Percentiles rank a stretch among this genome's conserved stretches.
phyloP scores from a whole-genome alignment of 1,139 yeast species.

The Yamadazyma sp. region DNA sequence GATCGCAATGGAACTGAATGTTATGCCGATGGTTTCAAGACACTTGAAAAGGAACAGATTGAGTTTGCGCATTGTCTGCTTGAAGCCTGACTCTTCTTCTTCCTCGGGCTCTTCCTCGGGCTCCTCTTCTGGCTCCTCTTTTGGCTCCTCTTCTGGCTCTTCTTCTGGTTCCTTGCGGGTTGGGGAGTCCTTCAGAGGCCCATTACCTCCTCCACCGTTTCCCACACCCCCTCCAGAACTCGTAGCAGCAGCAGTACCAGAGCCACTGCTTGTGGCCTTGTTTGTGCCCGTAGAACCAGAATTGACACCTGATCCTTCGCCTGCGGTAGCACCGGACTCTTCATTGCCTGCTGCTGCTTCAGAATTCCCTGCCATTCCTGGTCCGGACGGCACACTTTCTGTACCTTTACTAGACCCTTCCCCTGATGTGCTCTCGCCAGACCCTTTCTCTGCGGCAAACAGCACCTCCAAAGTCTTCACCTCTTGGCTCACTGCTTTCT shows the following conservation, averaged over 20 bases:
- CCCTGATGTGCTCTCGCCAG: too few relatives aligned
- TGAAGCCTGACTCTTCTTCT: slow-evolving; percentile 14
- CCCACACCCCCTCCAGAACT: too few relatives aligned
- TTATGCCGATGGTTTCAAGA: slow-evolving; percentile 71
- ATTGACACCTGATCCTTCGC: too few relatives aligned
- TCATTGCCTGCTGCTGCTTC: too few relatives aligned
- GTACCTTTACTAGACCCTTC: too few relatives aligned
- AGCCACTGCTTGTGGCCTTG: too few relatives aligned
- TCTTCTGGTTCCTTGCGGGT: slow-evolving; percentile 8
- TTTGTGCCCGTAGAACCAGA: too few relatives aligned
- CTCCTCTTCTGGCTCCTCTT: slow-evolving; percentile 14
- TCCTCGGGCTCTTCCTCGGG: slow-evolving; percentile 17
- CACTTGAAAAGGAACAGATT: slow-evolving; percentile 41
- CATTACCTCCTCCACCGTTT: slow-evolving; percentile 13
- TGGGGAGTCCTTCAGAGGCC: too few relatives aligned
- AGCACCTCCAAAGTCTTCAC: slow-evolving; percentile 19
- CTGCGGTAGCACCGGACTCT: too few relatives aligned
- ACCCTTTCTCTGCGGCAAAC: slow-evolving; percentile 3
- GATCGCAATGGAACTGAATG: slow-evolving; percentile 70
- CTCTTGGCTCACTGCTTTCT: slow-evolving; percentile 8
- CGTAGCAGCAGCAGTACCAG: too few relatives aligned
- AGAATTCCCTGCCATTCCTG: too few relatives aligned
- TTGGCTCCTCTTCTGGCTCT: slow-evolving; percentile 17
- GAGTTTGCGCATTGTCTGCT: slow-evolving; percentile 13
- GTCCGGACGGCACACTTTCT: too few relatives aligned